Conservation (phyloP, 2,329 filamentous ascomycete species). For the Paraconiothyrium brasiliense region DNA sequence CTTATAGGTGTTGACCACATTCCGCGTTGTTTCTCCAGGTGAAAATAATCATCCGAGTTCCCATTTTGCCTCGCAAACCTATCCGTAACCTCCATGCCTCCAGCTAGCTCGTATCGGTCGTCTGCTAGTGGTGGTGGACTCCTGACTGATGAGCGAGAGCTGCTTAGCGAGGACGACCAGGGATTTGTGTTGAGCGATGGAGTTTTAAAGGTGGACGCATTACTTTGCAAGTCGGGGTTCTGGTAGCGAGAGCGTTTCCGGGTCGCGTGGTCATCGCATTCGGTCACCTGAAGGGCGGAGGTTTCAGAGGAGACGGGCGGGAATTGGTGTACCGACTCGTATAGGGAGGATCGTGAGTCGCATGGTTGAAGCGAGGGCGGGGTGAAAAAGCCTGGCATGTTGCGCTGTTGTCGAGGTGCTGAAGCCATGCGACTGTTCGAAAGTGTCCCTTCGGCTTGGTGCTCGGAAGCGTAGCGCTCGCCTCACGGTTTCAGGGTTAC, state of each 20-base stretch:
- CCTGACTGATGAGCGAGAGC: slow-evolving; percentile 35
- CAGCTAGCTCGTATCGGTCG: slow-evolving; percentile 61
- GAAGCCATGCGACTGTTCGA: slow-evolving; percentile 30
- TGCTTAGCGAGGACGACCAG: slow-evolving; percentile 33
- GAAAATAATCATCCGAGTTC: slow-evolving; percentile 54
- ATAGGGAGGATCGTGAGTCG: slow-evolving; percentile 27
- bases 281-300: slow-evolving; percentile 39
- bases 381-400: slow-evolving; percentile 42
- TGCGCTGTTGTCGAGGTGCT: slow-evolving; percentile 28
- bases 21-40: slow-evolving; percentile 47
- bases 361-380: slow-evolving; percentile 29
- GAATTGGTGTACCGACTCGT: slow-evolving; percentile 36
- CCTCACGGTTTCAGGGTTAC: not conserved
- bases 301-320: slow-evolving; percentile 35
- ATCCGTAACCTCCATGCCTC: slow-evolving; percentile 60
- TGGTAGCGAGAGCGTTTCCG: slow-evolving; percentile 41
- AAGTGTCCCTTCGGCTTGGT: slow-evolving; percentile 32
- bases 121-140: slow-evolving; percentile 60
- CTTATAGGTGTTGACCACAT: slow-evolving; percentile 46
- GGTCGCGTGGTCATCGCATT: slow-evolving; percentile 37
- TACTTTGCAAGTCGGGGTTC: slow-evolving; percentile 6
- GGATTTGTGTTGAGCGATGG: slow-evolving; percentile 25
- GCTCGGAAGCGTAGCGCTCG: not conserved
- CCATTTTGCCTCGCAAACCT: slow-evolving; percentile 49
- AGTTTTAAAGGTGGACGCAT: slow-evolving; percentile 22